Evolutionary conservation across 1,139 yeast species (phyloP), one percentile per base, ranked within the genome.

Genomic region (Taphrina pruni): DNA sequence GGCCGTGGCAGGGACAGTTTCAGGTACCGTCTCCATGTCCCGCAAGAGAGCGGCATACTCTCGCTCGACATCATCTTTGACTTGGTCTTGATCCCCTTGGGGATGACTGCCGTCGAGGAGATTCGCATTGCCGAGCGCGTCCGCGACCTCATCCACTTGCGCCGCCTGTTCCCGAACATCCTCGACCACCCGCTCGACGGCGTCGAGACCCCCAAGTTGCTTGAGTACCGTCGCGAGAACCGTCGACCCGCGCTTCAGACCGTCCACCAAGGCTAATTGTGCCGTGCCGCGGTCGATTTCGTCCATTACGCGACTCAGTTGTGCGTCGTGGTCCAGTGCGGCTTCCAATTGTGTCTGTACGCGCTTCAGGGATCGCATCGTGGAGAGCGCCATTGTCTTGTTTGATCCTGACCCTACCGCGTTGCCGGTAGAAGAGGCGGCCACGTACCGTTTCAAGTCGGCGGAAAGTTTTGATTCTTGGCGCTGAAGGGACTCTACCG

Each of bases 281-380:
- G 66, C 38, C 17, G 51, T 45, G 17, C 67, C 68, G 17, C 43
- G 54, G 36, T 68, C 70, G n/a, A 68, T 55, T 20, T 45, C 57
- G 21, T 38, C 39, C 41, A 68, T 26, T 11, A 68, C 9, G n/a
- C 54, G 35, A 11, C 51, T 45, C 8, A 56, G 21, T 43, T 62
- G 65, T 3, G 51, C 51, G 12, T 51, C 62, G 45, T 36, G 46
- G 11, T 60, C 65, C 20, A 41, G 54, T n/a, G 57, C 36, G 12
- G 36, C 26, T 21, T 48, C 55, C 26, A 57, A 12, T 20, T 55
- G 38, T 2, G 38, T 12, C 38, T 64, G 50, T n/a, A 64, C 26
- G 56, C 35, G 35, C 48, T 55, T 64, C 38, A 35, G 36, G 11
- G 56, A 20, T 11, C 56, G 17, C 32, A 64, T 17, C 11, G 48